Base-by-base conservation (phyloP, 192 early-diverging fungal genomes). In the Funneliformis mosseae region DNA sequence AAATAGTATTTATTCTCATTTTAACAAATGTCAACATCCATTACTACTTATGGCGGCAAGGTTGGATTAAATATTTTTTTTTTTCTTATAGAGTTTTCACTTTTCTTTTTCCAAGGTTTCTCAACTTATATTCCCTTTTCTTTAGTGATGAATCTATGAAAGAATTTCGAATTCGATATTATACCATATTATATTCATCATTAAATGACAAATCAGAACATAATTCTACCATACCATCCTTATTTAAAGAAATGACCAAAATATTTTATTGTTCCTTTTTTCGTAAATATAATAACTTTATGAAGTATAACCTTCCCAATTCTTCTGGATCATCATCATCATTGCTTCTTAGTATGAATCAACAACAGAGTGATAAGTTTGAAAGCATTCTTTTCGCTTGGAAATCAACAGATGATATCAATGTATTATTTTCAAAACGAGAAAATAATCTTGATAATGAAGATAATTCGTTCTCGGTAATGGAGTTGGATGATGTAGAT, bases 401-500 rank as follows among this genome's bases (percentile, higher is more conserved):
- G 77, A 78, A 68, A 69, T 48, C 64, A 9, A 69, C 18, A 16
- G 77, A 78, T 78, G 66, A 67, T 38, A 63, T 78, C 38, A 78
- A 38, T 50, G 7, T 38, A 27, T 38, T 78, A 27, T 66, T 38
- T 43, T 10, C 23, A 27, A 33, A 23, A 8, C 66, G 68, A 78
- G 77, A 78, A 50, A 48, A 55, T 46, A 38, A 39, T 33, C 2
- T 50, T 78, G 8, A 45, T 14, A 21, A 43, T 11, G 66, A 78
- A 38, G 38, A 64, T 16, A 27, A 66, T 43, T 14, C 25, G 14
- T 68, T 33, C 11, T 23, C 55, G 14, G 50, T 50, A 21, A 61
- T 60, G 46, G 74, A 59, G 6, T 21, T 50, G 6, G 74, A 75
- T 75, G 59, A 61, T 33, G 16, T 12, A n/a, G 74, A 59, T 38